Evolutionary conservation across 176 grass and related monocot genomes (phyloP).

Genomic region (Musa itinerans): DNA sequence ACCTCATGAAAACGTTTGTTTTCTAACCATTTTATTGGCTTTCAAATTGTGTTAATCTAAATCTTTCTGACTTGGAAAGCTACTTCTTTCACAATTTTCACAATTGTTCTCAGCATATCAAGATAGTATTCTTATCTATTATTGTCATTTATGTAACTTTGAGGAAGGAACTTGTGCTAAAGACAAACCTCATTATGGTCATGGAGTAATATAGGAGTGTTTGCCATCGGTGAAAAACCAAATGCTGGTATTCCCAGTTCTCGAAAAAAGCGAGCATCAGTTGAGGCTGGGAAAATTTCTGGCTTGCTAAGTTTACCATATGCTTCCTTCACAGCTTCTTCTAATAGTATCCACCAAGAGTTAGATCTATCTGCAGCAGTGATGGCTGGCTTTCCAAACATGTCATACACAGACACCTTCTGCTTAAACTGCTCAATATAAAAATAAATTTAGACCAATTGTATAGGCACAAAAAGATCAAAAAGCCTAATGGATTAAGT

Average conservation of each 20-base stretch:
- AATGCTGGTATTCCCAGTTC: constrained; percentile 69
- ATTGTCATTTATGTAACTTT: neutral
- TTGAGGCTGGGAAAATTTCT: constrained; percentile 79
- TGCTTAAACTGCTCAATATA: constrained; percentile 51
- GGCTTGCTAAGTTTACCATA: constrained; percentile 69
- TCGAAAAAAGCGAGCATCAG: constrained; percentile 76
- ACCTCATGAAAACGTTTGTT: neutral
- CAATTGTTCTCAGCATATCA: too few species aligned
- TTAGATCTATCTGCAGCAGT: constrained; percentile 58
- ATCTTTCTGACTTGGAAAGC: neutral
- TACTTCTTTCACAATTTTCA: neutral
- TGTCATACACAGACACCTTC: constrained; percentile 45
- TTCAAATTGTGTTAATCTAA: neutral
- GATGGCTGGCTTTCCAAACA: constrained; percentile 61
- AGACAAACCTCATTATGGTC: constrained; percentile 83
- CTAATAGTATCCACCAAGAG: constrained; percentile 63
- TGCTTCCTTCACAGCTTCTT: constrained; percentile 60
- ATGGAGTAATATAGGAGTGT: constrained; percentile 81
- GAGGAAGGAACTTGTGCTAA: neutral
- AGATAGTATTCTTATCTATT: too few species aligned
- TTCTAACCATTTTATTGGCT: neutral
- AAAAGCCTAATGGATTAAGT: neutral
- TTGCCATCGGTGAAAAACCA: constrained; percentile 88
- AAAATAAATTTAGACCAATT: neutral
- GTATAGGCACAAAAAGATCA: neutral